Percentiles rank a stretch among this genome's conserved stretches.
These are phyloP conservation scores for Arabidopsis thaliana DNA, from an alignment of 345 rosid genomes.

Conservation along the genomic window TAIR10.1 NC_003074.8:18267501-18268000, in stretches of 20 bases:
- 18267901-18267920: background rate
- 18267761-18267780: slow-evolving; percentile 24
- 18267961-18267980: slow-evolving; percentile 26
- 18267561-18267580: no score
- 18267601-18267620: no score
- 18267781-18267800: background rate
- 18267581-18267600: no score
- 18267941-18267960: background rate
- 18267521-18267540: no score
- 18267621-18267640: no score
- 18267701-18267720: no score
- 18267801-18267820: slow-evolving; percentile 21
- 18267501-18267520: no score
- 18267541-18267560: background rate
- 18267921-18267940: background rate
- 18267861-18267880: background rate
- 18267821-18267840: background rate
- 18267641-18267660: no score
- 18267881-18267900: background rate
- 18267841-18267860: background rate
- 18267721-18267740: background rate
- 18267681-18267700: no score
- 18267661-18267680: no score
- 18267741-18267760: slow-evolving; percentile 6
- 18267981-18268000: slow-evolving; percentile 1